A percentile compares a stretch with the other conserved stretches of the same genome.
Conservation (phyloP, 2,329 filamentous ascomycete species). For the Penicillium capsulatum region DNA sequence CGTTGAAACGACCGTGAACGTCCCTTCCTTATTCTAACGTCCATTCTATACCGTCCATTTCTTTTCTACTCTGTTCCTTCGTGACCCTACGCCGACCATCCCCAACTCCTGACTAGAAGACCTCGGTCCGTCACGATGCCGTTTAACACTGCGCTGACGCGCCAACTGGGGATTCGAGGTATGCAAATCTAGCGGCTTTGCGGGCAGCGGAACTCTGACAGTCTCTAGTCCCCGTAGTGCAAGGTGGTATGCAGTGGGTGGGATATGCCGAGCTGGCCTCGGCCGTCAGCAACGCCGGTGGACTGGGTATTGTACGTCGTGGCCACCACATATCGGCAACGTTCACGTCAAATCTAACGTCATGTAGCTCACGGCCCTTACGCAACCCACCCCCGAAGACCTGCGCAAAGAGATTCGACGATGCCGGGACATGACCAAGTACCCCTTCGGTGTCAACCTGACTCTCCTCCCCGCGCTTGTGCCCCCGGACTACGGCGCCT, state of each 20-base stretch:
- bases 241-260: slow-evolving; percentile 56
- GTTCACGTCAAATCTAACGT: too few species aligned
- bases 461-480: slow-evolving; percentile 86
- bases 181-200: too few species aligned
- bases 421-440: slow-evolving; percentile 66
- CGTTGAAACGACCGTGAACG: too few species aligned
- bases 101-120: too few species aligned
- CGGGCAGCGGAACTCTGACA: not conserved
- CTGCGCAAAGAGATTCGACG: slow-evolving; percentile 88
- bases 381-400: slow-evolving; percentile 86
- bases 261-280: slow-evolving; percentile 51
- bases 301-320: slow-evolving; percentile 47
- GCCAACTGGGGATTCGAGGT: slow-evolving; percentile 54
- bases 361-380: slow-evolving; percentile 60
- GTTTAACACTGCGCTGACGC: slow-evolving; percentile 61
- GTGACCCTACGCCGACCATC: too few species aligned
- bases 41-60: too few species aligned
- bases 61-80: too few species aligned
- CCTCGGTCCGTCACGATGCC: too few species aligned
- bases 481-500: slow-evolving; percentile 87
- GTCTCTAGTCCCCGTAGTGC: slow-evolving; percentile 44
- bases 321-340: not conserved
- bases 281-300: slow-evolving; percentile 53
- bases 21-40: too few species aligned
- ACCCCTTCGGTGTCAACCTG: slow-evolving; percentile 83